Base-by-base conservation (phyloP, 306 rosid genomes). In the Quercus engelmannii region DNA sequence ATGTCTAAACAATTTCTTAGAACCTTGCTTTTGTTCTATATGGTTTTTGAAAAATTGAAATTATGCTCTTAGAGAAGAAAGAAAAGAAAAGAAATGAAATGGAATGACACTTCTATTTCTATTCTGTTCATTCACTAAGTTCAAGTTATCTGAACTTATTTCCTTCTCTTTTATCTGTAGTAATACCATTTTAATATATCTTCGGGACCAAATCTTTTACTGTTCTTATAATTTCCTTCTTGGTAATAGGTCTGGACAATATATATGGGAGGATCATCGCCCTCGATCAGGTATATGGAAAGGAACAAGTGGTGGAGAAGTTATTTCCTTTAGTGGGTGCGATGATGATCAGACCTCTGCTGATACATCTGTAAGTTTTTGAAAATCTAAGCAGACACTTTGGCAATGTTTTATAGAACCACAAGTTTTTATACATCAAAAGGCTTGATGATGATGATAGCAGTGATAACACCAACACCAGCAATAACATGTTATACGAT, bases 191-290 rank as follows among this genome's bases (percentile, higher is more conserved):
- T 26, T 64, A 28, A 30, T 64, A 14, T 62, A 62, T 62, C 38
- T 62, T 13, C 4, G 33, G 13, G 70, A 30, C 70, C 23, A 30
- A 28, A 18, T 5, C 17, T 12, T 49, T 59, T 59, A 10, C 12
- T 14, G 6, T 18, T 21, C 23, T 18, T 35, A 6, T 67, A 19
- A 9, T 65, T 30, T 65, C 23, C 38, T 63, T 68, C 31, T 79
- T 52, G 68, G 49, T 73, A 55, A 71, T 83, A 96, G 99, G 91
- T 52, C 71, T 38, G 98, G 98, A 80, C 97, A 84, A 67, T 96
- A 93, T 87, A 21, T 19, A 56, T 96, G 99, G 99, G 97, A 93
- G 85, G 99, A 96, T 78, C 99, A 93, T 83, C 98, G 99, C 82
- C 99, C 99, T 9, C 81, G 90, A 85, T 88, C 98, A 12, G 99